Base-by-base conservation (phyloP, 192 early-diverging fungal species). In the Cladochytrium replicatum region DNA sequence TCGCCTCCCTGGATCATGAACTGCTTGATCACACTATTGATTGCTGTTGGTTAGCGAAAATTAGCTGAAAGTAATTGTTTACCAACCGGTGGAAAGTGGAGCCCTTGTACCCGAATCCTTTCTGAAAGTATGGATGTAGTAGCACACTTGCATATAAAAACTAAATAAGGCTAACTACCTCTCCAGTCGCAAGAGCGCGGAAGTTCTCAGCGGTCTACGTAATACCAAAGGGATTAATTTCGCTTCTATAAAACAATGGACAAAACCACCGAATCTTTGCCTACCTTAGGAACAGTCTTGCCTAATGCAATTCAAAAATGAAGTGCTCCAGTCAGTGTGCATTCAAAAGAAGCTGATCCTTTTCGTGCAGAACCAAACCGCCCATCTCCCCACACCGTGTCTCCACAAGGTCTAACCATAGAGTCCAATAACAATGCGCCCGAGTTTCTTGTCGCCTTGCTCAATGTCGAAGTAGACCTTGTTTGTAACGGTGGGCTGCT, bases 221-320 rank as follows among this genome's bases (percentile, higher is more conserved):
- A n/a, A n/a, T n/a, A n/a, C n/a, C n/a, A n/a, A n/a, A n/a, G n/a
- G n/a, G n/a, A n/a, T n/a, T n/a, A n/a, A n/a, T n/a, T n/a, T n/a
- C n/a, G n/a, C n/a, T n/a, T n/a, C n/a, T n/a, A n/a, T n/a, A n/a
- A n/a, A n/a, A n/a, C n/a, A n/a, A n/a, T n/a, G n/a, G n/a, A n/a
- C 84, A 53, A 82, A 84, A 73, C 85, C 86, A 53, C 85, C 75
- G 84, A 89, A 75, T 91, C 89, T 68, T 97, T 90, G 50, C 84
- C 85, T 15, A 66, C 71, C 52, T 64, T 58, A 25, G 68, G 69
- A 2, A 71, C 61, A 25, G 67, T 70, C 52, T 69, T 61, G 26
- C 74, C n/a, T n/a, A n/a, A n/a, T n/a, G n/a, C n/a, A n/a, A n/a
- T n/a, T n/a, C n/a, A n/a, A n/a, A n/a, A n/a, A n/a, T n/a, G n/a